These are phyloP conservation scores for Aspergillus olivimuriae DNA, from an alignment of 495 filamentous ascomycete species.

Conservation along the genomic window DNA sequence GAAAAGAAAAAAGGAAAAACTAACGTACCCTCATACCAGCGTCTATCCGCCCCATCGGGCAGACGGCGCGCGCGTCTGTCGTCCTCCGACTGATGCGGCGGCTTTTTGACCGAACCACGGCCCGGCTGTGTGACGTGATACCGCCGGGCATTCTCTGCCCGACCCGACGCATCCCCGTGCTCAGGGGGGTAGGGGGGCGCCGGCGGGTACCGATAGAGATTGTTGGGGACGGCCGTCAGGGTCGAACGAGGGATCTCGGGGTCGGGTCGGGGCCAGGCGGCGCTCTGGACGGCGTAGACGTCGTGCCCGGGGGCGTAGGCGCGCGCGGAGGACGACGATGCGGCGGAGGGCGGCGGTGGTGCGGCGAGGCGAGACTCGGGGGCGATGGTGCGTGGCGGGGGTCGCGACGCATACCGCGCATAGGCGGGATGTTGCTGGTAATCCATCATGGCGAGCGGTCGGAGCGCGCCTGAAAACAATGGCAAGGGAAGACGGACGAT, in stretches of 20 bases:
- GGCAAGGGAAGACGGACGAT: neutral
- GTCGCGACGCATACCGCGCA: neutral
- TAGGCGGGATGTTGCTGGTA: neutral
- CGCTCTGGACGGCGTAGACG: neutral
- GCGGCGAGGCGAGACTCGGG: no score
- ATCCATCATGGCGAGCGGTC: slow-evolving; percentile 1
- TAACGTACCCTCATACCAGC: no score
- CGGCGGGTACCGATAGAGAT: neutral
- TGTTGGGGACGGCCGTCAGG: no score
- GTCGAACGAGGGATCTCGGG: neutral
- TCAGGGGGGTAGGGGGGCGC: neutral
- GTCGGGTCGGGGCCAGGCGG: neutral
- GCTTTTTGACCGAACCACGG: neutral
- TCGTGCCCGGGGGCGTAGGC: neutral
- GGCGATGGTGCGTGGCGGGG: neutral
- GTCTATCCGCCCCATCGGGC: neutral
- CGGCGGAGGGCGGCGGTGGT: neutral
- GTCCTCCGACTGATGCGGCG: no score
- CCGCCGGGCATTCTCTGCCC: neutral
- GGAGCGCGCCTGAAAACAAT: neutral
- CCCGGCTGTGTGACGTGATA: neutral
- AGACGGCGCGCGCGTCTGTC: neutral
- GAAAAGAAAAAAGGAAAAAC: slow-evolving; percentile 4
- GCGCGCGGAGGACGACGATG: neutral
- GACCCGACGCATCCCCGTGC: neutral